Conservation (phyloP, 805 yeast species). For the Candida cerambycidarum region DNA sequence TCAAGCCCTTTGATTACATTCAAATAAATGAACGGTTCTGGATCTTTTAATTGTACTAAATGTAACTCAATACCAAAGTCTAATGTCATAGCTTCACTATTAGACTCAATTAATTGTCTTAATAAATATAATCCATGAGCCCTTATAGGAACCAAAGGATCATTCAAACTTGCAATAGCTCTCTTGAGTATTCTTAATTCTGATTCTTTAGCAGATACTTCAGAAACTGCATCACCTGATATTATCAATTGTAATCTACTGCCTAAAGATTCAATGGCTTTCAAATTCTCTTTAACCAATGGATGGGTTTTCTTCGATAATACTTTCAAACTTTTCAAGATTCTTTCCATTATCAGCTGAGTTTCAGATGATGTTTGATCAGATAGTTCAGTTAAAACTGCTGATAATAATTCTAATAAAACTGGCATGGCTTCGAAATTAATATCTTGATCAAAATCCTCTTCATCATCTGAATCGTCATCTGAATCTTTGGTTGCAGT, state of each 20-base stretch:
- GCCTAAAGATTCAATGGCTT: conserved; percentile 25
- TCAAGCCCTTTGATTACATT: conserved; percentile 81
- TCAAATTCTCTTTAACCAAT: conserved; percentile 9
- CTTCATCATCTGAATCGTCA: conserved; percentile 31
- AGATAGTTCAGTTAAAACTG: conserved; percentile 30
- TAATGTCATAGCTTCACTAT: conserved; percentile 50
- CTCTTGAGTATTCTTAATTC: conserved; percentile 47
- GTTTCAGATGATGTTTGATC: conserved; percentile 28
- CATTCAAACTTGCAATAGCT: conserved; percentile 69
- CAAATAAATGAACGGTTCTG: conserved; percentile 84
- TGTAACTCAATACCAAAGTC: conserved; percentile 62
- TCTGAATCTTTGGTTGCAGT: conserved; percentile 14
- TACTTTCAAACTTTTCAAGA: conserved; percentile 28
- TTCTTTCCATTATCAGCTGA: conserved; percentile 18
- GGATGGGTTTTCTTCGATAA: conserved; percentile 15
- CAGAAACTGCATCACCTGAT: conserved; percentile 23
- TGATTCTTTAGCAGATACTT: conserved; percentile 21
- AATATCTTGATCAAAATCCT: conserved; percentile 19
- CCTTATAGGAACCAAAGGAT: conserved; percentile 77
- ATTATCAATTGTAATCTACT: conserved; percentile 29
- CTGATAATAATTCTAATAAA: conserved; percentile 37
- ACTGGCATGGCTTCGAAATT: conserved; percentile 23
- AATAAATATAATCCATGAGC: conserved; percentile 80
- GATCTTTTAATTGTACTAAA: conserved; percentile 62
- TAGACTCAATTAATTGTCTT: conserved; percentile 50